Base-by-base conservation (phyloP, 176 grass and related monocot species). In the Oryza punctata region DNA sequence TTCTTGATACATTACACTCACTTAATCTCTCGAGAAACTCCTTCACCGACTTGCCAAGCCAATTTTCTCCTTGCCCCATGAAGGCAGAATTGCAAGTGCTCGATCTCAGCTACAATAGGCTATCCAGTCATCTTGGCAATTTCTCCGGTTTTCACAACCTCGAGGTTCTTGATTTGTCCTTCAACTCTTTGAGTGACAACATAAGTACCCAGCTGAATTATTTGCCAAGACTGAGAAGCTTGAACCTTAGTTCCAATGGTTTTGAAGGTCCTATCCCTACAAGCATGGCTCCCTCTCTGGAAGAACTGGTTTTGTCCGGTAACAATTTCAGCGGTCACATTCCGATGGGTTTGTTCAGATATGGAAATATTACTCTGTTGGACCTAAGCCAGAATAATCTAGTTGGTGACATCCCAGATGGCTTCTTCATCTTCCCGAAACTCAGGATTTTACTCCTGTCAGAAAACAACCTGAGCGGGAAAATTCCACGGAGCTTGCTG, bases 311-410 rank as follows among this genome's bases (percentile, higher is more conserved):
- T 1, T 50, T 94, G 12, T 87, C 89, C 12, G 12, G 19, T 19
- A 94, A 91, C 59, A 1, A 45, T 0, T 91, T 94, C 44, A 29
- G 21, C 43, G 82, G 83, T 13, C 1, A 3, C 0, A 86, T 94
- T 9, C 83, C 92, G 0, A 11, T 5, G 12, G 15, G 25, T 45
- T 63, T 86, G 33, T 77, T 79, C 60, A 21, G 3, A 12, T 78
- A 70, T 29, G 1, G 1, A 38, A 89, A 87, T 71, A 83, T 94
- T 12, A 87, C 86, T 21, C 3, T 44, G 12, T 54, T 94, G 38
- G 92, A 94, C 81, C 76, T 94, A 12, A 89, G 83, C 71, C 24
- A 69, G 47, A 94, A 94, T 61, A 24, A 75, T 3, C 24, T 94
- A 41, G 63, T 6, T 10, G 89, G 86, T 10, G 8, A 37, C 2